Evolutionary conservation across 768 basidiomycete genomes (phyloP), one percentile per base, ranked within the genome.

Genomic region (Suillus subalutaceus): DNA sequence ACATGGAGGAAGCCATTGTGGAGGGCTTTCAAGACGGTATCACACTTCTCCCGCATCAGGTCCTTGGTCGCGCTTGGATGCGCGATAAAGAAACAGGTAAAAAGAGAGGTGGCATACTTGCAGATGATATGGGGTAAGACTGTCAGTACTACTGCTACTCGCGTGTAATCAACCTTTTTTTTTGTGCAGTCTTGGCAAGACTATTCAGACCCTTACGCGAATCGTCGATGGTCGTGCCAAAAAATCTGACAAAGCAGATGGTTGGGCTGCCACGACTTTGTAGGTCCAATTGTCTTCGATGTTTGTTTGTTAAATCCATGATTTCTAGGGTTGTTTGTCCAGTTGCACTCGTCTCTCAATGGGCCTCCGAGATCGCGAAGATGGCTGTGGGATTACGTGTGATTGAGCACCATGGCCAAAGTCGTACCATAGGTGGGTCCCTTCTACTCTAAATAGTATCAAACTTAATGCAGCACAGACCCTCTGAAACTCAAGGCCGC

Each of bases 11-110:
- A 66, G 87, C 90, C 0, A 80, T 83, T 16, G 93, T 97, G 1
- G 84, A 89, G 13, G 96, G 91, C 0, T 97, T 98, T 75, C 81
- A 81, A 4, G 86, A 90, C 1, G 85, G 85, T 1, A 85, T 94
- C 26, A 80, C 73, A 53, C 80, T 99, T 26, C 81, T 97, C 69
- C 91, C 94, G 2, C 96, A 98, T 77, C 97, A 99, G 71, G 82
- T 97, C 10, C 79, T 92, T 58, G 94, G 94, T 26, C 84, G 95
- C 0, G 77, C 78, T 32, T 99, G 96, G 96, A 96, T 99, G 92
- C 81, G 81, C 30, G 87, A 89, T 8, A 85, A 96, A 23, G 97
- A 99, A 77, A 76, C 83, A 9, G 89, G 87, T 40, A 93, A 93
- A 77, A 88, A 90, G 70, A 80, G 72, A 8, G 96, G 97, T 1